Percentiles rank a stretch among this genome's conserved stretches.
Evolutionary conservation across 139 green algal species (phyloP).

Genomic region (Mesotaenium endlicherianum): DNA sequence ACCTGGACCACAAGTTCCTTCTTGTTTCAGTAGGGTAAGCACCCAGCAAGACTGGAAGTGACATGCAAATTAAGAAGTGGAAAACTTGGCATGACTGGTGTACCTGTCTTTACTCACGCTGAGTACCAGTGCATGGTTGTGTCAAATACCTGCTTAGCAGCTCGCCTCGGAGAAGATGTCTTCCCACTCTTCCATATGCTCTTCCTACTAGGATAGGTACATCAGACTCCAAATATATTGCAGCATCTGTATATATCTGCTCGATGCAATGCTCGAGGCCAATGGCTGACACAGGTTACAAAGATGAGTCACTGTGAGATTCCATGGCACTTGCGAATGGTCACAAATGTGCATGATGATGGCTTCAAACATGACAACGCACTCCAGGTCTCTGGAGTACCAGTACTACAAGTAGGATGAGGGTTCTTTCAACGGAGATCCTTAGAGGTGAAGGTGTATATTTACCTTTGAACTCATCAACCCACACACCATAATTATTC

Average conservation of each 20-base stretch:
- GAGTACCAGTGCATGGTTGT: neutral
- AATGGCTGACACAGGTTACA: constrained; percentile 55
- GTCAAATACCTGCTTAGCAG: constrained; percentile 43
- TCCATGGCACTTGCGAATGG: no score
- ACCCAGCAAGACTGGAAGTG: neutral
- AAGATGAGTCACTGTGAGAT: no score
- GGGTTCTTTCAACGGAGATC: no score
- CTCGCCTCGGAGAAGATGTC: constrained; percentile 31
- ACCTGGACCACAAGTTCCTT: constrained; percentile 25
- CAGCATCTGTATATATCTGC: constrained; percentile 24
- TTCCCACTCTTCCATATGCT: constrained; percentile 45
- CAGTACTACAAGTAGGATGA: no score
- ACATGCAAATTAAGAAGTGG: neutral
- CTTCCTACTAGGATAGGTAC: constrained; percentile 29
- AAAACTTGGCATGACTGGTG: neutral
- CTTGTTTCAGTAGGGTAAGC: neutral
- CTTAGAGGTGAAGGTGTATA: no score
- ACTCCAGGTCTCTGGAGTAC: no score
- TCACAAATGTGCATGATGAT: no score
- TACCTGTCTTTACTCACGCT: neutral
- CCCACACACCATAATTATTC: constrained; percentile 92
- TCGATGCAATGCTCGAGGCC: constrained; percentile 45
- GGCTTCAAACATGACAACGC: no score
- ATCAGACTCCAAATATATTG: constrained; percentile 37
- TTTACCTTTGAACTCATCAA: constrained; percentile 50